These are phyloP conservation scores for Ochetophila trinervis DNA, from an alignment of 306 rosid genomes.

Conservation along the genomic window DNA sequence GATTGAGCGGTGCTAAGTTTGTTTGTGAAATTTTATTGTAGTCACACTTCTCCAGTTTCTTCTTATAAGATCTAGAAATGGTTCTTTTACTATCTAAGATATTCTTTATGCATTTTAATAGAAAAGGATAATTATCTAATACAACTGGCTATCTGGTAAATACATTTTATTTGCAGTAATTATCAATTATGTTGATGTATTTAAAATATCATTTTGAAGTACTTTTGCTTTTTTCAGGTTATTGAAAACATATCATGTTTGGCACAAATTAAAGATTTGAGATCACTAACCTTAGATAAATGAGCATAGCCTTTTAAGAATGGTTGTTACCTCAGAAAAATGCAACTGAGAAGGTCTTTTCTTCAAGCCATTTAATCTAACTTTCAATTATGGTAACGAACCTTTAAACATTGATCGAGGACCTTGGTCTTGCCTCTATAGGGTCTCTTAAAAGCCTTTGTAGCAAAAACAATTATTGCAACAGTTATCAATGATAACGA, in stretches of 20 bases:
- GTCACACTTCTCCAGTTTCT: slow-evolving; percentile 45
- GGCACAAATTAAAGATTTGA: not conserved
- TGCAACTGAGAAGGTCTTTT: not conserved
- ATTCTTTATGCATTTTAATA: slow-evolving; percentile 28
- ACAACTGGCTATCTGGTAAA: slow-evolving; percentile 14
- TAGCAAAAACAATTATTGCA: too few relatives aligned
- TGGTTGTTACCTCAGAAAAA: not conserved
- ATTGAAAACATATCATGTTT: too few relatives aligned
- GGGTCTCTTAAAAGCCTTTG: too few relatives aligned
- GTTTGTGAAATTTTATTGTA: slow-evolving; percentile 58
- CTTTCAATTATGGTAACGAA: not conserved
- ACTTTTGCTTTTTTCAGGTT: too few relatives aligned
- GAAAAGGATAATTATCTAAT: slow-evolving; percentile 19
- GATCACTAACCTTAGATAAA: not conserved
- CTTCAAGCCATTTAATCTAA: too few relatives aligned
- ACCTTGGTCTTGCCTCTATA: not conserved
- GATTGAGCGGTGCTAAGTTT: slow-evolving; percentile 60
- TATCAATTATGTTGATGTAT: not conserved
- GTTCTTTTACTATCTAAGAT: slow-evolving; percentile 29
- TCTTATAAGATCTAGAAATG: slow-evolving; percentile 27
- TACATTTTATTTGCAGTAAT: slow-evolving; percentile 2
- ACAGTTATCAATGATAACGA: too few relatives aligned
- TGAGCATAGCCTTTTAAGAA: not conserved
- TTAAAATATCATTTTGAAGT: too few relatives aligned
- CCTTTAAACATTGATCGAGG: not conserved